Evolutionary conservation across 495 filamentous ascomycete genomes (phyloP).

Genomic region (Jackrogersella minutella): DNA sequence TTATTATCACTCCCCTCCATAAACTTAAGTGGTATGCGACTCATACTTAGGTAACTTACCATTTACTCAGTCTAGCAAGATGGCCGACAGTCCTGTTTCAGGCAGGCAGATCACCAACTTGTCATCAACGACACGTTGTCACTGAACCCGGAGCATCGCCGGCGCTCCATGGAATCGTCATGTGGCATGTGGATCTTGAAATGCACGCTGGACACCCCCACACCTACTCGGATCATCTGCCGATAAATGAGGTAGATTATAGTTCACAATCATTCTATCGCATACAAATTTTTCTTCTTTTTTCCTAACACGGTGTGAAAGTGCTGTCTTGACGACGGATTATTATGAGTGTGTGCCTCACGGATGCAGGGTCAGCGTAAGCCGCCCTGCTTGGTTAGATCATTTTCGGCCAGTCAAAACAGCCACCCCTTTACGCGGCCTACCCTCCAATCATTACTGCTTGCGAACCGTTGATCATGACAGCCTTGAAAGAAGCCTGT

Average conservation of each 20-base stretch:
- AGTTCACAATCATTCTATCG: conserved; percentile 11
- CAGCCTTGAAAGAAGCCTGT: conserved; percentile 44
- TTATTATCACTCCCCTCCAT: conserved; percentile 44
- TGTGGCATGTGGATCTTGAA: conserved; percentile 39
- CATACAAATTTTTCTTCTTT: neutral
- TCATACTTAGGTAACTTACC: conserved; percentile 11
- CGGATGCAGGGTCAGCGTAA: conserved; percentile 33
- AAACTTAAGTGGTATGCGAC: conserved; percentile 19
- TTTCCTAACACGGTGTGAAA: conserved; percentile 16
- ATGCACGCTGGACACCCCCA: conserved; percentile 31
- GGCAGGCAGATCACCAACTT: conserved; percentile 31
- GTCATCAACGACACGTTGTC: conserved; percentile 37
- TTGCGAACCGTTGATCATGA: conserved; percentile 39
- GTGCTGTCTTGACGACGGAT: conserved; percentile 22
- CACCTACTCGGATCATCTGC: conserved; percentile 42
- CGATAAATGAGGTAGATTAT: conserved; percentile 34
- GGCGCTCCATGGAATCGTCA: conserved; percentile 30
- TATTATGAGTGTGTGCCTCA: conserved; percentile 33
- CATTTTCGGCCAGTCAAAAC: conserved; percentile 40
- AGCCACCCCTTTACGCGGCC: conserved; percentile 37
- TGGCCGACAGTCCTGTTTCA: conserved; percentile 34
- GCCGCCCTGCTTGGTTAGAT: conserved; percentile 41
- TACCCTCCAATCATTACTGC: conserved; percentile 41
- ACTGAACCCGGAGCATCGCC: conserved; percentile 33
- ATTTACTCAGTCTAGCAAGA: conserved; percentile 34